These are phyloP conservation scores for Collybiopsis confluens DNA, from an alignment of 768 basidiomycete genomes.

Conservation along the genomic window DNA sequence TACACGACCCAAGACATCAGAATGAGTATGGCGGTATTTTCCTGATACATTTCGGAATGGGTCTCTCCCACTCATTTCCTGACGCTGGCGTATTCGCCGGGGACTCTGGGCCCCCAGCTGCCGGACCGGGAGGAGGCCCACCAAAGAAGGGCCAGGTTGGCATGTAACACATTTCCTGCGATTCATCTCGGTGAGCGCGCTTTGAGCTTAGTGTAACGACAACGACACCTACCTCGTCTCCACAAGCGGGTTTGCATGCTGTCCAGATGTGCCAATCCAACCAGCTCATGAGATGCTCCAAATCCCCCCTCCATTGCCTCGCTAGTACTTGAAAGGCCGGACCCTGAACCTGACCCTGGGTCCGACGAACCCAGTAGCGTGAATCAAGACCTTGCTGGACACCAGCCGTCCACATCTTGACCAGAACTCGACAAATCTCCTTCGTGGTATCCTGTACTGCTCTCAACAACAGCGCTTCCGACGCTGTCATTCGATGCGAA, in stretches of 20 bases:
- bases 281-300: slow-evolving; percentile 41
- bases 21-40: slow-evolving; percentile 19
- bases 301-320: slow-evolving; percentile 28
- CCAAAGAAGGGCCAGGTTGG: slow-evolving; percentile 40
- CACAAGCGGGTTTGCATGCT: slow-evolving; percentile 43
- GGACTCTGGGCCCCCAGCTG: neutral
- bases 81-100: neutral
- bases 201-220: neutral
- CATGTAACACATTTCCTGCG: slow-evolving; percentile 38
- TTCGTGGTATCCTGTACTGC: slow-evolving; percentile 29
- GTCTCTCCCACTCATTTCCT: slow-evolving; percentile 15
- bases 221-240: slow-evolving; percentile 34
- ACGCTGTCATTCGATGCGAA: slow-evolving; percentile 17
- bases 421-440: slow-evolving; percentile 44
- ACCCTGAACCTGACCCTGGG: neutral
- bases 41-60: slow-evolving; percentile 24
- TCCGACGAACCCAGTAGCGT: neutral
- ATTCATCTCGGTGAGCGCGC: neutral
- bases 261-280: slow-evolving; percentile 51
- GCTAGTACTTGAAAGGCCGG: neutral
- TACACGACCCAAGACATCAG: neutral
- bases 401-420: slow-evolving; percentile 45
- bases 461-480: slow-evolving; percentile 25
- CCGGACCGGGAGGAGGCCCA: slow-evolving; percentile 3
- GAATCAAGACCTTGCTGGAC: slow-evolving; percentile 20